Evolutionary conservation across 2,329 filamentous ascomycete genomes (phyloP), one percentile per base, ranked within the genome.

Genomic region (Aulographum hederae): DNA sequence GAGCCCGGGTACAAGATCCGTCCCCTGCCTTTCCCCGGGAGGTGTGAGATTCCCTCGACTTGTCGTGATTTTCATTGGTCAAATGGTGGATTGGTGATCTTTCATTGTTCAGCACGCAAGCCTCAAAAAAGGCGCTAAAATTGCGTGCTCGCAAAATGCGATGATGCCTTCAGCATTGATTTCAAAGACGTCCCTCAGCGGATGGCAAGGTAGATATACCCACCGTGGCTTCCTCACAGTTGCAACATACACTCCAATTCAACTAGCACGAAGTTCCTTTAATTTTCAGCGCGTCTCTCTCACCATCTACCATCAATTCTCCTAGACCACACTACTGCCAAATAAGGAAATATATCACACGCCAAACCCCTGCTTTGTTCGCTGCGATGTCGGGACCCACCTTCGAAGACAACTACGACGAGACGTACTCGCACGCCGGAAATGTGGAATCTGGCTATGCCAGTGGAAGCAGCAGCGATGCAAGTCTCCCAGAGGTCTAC

Each of bases 361-460:
- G n/a, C n/a, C n/a, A n/a, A n/a, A n/a, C n/a, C n/a, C n/a, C n/a
- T n/a, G n/a, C n/a, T n/a, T n/a, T n/a, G n/a, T n/a, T n/a, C n/a
- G n/a, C n/a, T n/a, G n/a, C n/a, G n/a, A n/a, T n/a, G n/a, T n/a
- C n/a, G n/a, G n/a, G n/a, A n/a, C n/a, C n/a, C n/a, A n/a, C n/a
- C n/a, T n/a, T n/a, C n/a, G n/a, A n/a, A n/a, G n/a, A n/a, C n/a
- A n/a, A 6, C 6, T 31, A 18, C 12, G 29, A 31, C 30, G 33
- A 36, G 18, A 14, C 27, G 17, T 18, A 32, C n/a, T 34, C 33
- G n/a, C 31, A 31, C n/a, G 51, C 49, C 37, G n/a, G n/a, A n/a
- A 64, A 67, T 39, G 48, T 47, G 32, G 82, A 92, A 56, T 94
- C 86, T 21, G 86, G 86, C 39, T 94, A 94, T 60, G 80, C 73